These are phyloP conservation scores for Circinella minor DNA, from an alignment of 371 early-diverging fungal species.

Conservation along the genomic window DNA sequence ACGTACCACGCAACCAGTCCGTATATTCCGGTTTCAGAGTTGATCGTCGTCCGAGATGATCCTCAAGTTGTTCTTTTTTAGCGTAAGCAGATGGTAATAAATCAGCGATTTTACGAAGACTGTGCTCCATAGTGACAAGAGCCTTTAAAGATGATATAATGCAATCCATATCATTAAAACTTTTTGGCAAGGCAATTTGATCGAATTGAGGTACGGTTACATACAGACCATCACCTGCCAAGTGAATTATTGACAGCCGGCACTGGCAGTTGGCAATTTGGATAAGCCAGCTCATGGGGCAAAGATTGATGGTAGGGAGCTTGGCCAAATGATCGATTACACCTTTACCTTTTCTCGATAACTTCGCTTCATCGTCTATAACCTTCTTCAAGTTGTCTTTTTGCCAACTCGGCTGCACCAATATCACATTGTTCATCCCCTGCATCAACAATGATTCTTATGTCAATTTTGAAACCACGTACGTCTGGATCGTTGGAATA, in stretches of 20 bases:
- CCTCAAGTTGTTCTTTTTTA: too few species aligned
- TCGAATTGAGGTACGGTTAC: neutral
- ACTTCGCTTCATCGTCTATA: neutral
- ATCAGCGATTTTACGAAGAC: too few species aligned
- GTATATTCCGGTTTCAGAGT: neutral
- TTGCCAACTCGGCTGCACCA: neutral
- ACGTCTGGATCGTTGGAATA: neutral
- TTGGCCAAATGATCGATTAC: neutral
- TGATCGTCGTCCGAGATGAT: too few species aligned
- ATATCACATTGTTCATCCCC: slow-evolving; percentile 1
- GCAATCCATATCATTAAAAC: neutral
- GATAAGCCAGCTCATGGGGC: slow-evolving; percentile 3
- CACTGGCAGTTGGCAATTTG: slow-evolving; percentile 8
- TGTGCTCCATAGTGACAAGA: neutral
- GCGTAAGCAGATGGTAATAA: too few species aligned
- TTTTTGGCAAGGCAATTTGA: neutral
- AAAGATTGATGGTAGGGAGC: neutral
- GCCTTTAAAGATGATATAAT: neutral
- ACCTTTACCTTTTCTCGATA: neutral
- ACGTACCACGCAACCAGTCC: neutral
- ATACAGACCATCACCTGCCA: neutral
- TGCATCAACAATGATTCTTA: slow-evolving; percentile 1
- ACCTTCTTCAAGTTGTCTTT: neutral
- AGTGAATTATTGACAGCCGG: neutral
- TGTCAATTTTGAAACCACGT: slow-evolving; percentile 4